Percentiles rank a stretch among this genome's conserved stretches.
Conservation (phyloP, 371 early-diverging fungal genomes). For the Mucor indicus region DNA sequence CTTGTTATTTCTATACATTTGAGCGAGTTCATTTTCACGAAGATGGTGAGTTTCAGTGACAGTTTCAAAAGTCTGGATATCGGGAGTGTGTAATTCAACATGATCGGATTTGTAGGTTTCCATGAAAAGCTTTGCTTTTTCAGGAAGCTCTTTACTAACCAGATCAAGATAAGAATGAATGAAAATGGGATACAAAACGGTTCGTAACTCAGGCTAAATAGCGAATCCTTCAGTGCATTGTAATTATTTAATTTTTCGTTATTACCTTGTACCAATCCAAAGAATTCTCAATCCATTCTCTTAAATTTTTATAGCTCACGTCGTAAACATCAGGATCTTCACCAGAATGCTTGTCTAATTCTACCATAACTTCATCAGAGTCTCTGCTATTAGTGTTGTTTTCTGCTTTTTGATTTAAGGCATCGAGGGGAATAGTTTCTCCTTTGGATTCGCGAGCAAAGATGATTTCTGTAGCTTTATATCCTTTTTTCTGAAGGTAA, state of each 20-base stretch:
- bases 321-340: slow-evolving; percentile 76
- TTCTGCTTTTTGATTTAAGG: background rate
- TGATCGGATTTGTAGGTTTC: slow-evolving; percentile 75
- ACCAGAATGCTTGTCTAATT: background rate
- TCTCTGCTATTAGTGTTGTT: background rate
- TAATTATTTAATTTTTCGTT: background rate
- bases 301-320: slow-evolving; percentile 73
- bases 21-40: slow-evolving; percentile 80
- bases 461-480: slow-evolving; percentile 26
- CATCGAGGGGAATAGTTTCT: slow-evolving; percentile 16
- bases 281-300: slow-evolving; percentile 94
- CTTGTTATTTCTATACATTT: slow-evolving; percentile 78
- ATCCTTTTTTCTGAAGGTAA: slow-evolving; percentile 34
- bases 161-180: slow-evolving; percentile 93
- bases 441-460: slow-evolving; percentile 27
- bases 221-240: background rate
- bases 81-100: slow-evolving; percentile 66
- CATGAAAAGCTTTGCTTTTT: slow-evolving; percentile 70
- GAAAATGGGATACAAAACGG: slow-evolving; percentile 91
- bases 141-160: slow-evolving; percentile 51
- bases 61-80: slow-evolving; percentile 60
- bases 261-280: slow-evolving; percentile 85
- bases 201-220: slow-evolving; percentile 76
- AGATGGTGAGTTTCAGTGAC: slow-evolving; percentile 77
- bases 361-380: background rate